phyloP scores from a whole-genome alignment of 1,139 yeast genomes.

The Suhomyces chickasaworum region DNA sequence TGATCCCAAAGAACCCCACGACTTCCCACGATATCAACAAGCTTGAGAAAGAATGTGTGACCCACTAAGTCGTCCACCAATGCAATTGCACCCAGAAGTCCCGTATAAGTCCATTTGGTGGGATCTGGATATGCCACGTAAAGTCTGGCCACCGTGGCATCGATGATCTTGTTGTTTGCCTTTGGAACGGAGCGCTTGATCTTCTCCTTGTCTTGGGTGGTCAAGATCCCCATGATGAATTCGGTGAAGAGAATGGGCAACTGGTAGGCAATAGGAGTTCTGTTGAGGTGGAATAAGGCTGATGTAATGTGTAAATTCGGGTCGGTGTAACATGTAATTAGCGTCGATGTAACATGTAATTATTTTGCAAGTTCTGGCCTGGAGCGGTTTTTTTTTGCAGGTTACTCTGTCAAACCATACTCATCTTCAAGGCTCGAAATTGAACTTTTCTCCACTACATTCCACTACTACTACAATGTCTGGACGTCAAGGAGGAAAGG shows the following conservation, averaged over 20 bases:
- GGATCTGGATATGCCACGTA: constrained; percentile 90
- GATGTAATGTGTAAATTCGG: neutral
- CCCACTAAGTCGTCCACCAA: constrained; percentile 93
- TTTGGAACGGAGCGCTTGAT: constrained; percentile 88
- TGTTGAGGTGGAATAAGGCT: neutral
- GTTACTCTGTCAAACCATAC: neutral
- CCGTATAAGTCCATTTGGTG: constrained; percentile 82
- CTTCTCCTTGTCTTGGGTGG: constrained; percentile 77
- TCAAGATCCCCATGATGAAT: constrained; percentile 56
- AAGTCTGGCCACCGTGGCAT: constrained; percentile 86
- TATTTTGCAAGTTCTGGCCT: too few species aligned
- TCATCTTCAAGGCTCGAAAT: neutral
- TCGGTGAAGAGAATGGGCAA: neutral
- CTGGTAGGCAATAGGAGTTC: neutral
- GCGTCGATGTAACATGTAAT: neutral
- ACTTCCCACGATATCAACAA: constrained; percentile 80
- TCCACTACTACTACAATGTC: constrained; percentile 45
- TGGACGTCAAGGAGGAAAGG: constrained; percentile 76
- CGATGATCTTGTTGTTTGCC: constrained; percentile 82
- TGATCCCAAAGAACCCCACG: constrained; percentile 97
- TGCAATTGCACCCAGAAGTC: constrained; percentile 82
- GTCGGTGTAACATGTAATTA: too few species aligned
- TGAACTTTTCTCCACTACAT: neutral
- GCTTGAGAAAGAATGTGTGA: constrained; percentile 84
- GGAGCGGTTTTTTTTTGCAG: neutral